Evolutionary conservation across 108 stramenopile genomes (phyloP).

Genomic region (Cyclotella cryptica): DNA sequence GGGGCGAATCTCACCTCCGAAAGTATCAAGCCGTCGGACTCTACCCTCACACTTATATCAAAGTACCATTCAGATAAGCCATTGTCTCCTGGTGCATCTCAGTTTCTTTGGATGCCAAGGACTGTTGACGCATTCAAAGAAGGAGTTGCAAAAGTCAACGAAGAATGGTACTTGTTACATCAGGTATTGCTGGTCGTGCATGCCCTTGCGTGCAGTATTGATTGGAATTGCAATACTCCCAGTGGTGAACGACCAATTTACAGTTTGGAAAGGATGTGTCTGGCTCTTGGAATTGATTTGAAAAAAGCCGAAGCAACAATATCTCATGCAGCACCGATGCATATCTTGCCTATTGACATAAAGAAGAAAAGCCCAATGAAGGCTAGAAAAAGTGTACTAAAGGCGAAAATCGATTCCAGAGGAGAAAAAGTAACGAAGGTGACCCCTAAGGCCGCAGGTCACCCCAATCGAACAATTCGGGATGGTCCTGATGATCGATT

Average conservation of each 20-base stretch:
- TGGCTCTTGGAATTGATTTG: constrained; percentile 11
- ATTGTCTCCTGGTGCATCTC: background rate
- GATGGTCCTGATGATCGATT: constrained; percentile 21
- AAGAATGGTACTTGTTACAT: constrained; percentile 39
- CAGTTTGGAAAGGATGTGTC: constrained; percentile 26
- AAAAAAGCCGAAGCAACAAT: constrained; percentile 13
- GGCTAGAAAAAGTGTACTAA: background rate
- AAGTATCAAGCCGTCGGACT: background rate
- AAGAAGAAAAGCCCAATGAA: background rate
- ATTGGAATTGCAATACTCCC: constrained; percentile 7
- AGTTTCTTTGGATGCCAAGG: constrained; percentile 35
- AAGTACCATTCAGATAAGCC: background rate
- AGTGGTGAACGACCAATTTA: constrained; percentile 1
- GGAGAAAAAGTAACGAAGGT: too few relatives aligned
- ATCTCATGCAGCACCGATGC: background rate
- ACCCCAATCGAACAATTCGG: background rate
- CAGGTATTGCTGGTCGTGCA: constrained; percentile 38
- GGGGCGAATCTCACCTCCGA: background rate
- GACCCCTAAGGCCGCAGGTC: too few relatives aligned
- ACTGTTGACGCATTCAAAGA: constrained; percentile 34
- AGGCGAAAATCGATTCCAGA: too few relatives aligned
- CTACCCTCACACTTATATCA: constrained; percentile 22
- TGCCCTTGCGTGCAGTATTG: constrained; percentile 23
- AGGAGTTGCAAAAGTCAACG: constrained; percentile 38
- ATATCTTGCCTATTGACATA: background rate